phyloP scores from a whole-genome alignment of 139 green algal species.

The Volvox africanus region DNA sequence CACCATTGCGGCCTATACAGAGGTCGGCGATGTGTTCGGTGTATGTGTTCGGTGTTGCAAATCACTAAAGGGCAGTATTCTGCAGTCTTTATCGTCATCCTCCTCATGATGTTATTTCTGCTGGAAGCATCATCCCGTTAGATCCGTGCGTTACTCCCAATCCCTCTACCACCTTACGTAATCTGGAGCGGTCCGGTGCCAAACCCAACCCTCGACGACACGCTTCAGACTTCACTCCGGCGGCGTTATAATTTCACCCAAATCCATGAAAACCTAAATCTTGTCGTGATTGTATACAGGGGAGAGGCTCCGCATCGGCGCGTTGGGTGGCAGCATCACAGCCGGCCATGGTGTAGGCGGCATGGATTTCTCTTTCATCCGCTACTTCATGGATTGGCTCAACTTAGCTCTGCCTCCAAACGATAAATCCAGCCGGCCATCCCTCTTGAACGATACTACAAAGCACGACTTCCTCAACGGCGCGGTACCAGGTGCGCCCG shows the following conservation, averaged over 20 bases:
- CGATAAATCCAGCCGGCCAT: not conserved
- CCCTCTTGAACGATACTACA: not conserved
- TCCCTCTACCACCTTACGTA: too few relatives aligned
- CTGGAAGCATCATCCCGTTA: too few relatives aligned
- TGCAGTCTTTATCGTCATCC: not conserved
- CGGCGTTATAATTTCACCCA: too few relatives aligned
- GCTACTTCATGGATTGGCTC: not conserved
- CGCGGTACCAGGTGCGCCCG: constrained; percentile 20
- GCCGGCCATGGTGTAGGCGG: not conserved
- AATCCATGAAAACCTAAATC: too few relatives aligned
- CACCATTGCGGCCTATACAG: too few relatives aligned
- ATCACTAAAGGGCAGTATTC: not conserved
- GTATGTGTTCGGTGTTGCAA: too few relatives aligned
- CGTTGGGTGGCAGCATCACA: constrained; percentile 26
- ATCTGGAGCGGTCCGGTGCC: too few relatives aligned
- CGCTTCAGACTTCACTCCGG: too few relatives aligned
- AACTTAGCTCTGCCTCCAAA: not conserved
- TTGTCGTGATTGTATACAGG: not conserved
- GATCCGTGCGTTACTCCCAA: too few relatives aligned
- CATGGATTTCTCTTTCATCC: not conserved
- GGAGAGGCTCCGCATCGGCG: not conserved
- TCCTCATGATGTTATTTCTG: too few relatives aligned
- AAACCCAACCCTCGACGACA: too few relatives aligned
- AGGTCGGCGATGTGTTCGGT: too few relatives aligned
- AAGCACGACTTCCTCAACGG: constrained; percentile 3